Base-by-base conservation (phyloP, 495 filamentous ascomycete species). In the Articulospora tetracladia region DNA sequence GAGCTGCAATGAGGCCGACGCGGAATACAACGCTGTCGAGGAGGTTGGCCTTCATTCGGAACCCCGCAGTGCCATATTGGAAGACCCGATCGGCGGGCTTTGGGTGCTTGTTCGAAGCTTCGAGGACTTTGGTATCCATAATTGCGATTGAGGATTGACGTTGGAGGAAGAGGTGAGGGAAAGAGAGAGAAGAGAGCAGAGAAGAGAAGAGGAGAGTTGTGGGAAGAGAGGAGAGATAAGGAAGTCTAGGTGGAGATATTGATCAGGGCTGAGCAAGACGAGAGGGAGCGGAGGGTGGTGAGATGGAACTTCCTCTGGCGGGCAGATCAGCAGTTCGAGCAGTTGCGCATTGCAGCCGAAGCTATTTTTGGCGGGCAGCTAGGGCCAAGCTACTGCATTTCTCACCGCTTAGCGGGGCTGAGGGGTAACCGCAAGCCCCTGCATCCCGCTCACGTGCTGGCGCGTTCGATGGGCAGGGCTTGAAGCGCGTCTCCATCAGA, bases 21-120 rank as follows among this genome's bases (percentile, higher is more conserved):
- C 93, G 84, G 71, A 92, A 97, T 65, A 96, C 82, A 49, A 98
- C 89, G 17, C 88, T 93, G 74, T 96, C 92, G 70, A 99, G 89
- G 39, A 86, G 75, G 66, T 78, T 75, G 36, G 83, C 82, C 59
- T 77, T 77, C 77, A 82, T 80, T 62, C 81, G 79, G 66, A 84
- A 84, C 27, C 94, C 94, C 34, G 94, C 95, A 51, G 94, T 99
- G 65, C 94, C 94, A 83, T 99, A 99, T 64, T 86, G 81, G 75
- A 95, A 98, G 28, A 84, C 74, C 60, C 77, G 83, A 55, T 74
- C 73, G 55, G 80, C 79, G 2, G 88, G 84, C 73, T 91, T 92
- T 25, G 87, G 81, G 72, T 88, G 86, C 72, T 82, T 84, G 65
- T 77, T 75, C 10, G 87, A 87, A 68, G 84, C 87, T 51, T 76